Conservation (phyloP, 2,329 filamentous ascomycete genomes). For the Simplicillium aogashimaense region DNA sequence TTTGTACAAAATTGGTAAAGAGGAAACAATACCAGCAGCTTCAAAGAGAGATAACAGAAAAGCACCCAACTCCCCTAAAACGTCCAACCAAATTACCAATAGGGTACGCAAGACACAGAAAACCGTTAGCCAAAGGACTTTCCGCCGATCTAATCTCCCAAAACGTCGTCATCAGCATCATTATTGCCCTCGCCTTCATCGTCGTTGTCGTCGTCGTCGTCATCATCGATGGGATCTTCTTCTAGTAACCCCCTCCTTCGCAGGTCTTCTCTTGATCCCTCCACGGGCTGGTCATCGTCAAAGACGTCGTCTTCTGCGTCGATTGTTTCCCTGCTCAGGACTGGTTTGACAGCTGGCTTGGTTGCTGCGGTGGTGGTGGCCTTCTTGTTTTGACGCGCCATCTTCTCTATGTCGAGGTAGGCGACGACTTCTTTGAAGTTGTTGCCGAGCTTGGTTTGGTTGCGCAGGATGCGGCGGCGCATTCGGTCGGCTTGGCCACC, state of each 20-base stretch:
- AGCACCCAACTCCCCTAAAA: too few relatives aligned
- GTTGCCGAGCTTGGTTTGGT: constrained; percentile 68
- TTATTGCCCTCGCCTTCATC: constrained; percentile 18
- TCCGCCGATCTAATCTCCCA: constrained; percentile 28
- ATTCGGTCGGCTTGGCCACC: constrained; percentile 53
- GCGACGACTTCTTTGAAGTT: constrained; percentile 80
- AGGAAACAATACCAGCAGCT: too few relatives aligned
- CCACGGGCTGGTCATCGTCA: constrained; percentile 41
- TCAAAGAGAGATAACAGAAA: too few relatives aligned
- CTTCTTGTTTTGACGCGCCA: constrained; percentile 34
- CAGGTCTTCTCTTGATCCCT: constrained; percentile 49
- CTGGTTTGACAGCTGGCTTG: constrained; percentile 20
- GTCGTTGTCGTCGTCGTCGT: constrained; percentile 19
- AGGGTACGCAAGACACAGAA: too few relatives aligned
- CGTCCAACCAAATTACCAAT: too few relatives aligned
- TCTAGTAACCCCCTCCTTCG: constrained; percentile 44
- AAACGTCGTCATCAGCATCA: constrained; percentile 32
- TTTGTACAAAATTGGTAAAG: too few relatives aligned
- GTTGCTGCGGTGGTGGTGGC: constrained; percentile 13
- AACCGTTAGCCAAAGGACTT: background rate
- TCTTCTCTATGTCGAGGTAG: constrained; percentile 64
- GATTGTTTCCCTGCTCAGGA: constrained; percentile 33
- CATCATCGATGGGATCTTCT: constrained; percentile 31
- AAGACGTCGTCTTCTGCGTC: constrained; percentile 32
- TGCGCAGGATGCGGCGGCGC: constrained; percentile 62